phyloP scores from a whole-genome alignment of 495 filamentous ascomycete genomes.

The Rhypophila decipiens region DNA sequence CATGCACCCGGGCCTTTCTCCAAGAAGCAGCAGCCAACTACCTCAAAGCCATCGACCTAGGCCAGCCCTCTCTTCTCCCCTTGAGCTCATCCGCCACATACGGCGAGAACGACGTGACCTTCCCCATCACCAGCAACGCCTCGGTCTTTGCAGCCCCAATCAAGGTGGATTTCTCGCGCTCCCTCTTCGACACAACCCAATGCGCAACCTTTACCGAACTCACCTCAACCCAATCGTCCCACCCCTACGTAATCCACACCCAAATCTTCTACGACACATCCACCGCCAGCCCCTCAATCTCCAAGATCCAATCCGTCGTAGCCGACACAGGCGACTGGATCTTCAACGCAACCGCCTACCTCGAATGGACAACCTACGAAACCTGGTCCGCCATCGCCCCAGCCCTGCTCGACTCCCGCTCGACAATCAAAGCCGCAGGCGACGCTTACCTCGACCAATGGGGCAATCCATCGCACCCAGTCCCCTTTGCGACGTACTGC shows the following conservation, averaged over 20 bases:
- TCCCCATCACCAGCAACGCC: slow-evolving; percentile 27
- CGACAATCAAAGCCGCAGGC: slow-evolving; percentile 27
- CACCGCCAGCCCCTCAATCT: slow-evolving; percentile 19
- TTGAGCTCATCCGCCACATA: slow-evolving; percentile 21
- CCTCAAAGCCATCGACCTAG: slow-evolving; percentile 15
- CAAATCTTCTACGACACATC: slow-evolving; percentile 17
- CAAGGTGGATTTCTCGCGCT: slow-evolving; percentile 39
- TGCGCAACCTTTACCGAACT: slow-evolving; percentile 45
- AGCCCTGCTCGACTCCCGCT: slow-evolving; percentile 23
- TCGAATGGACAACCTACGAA: slow-evolving; percentile 26
- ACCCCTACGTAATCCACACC: slow-evolving; percentile 34
- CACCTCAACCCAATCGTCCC: slow-evolving; percentile 26
- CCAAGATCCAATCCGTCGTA: slow-evolving; percentile 30
- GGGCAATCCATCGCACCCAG: slow-evolving; percentile 16
- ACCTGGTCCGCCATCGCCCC: slow-evolving; percentile 30
- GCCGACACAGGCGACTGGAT: slow-evolving; percentile 33
- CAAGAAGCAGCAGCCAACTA: slow-evolving; percentile 21
- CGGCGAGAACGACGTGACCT: slow-evolving; percentile 27
- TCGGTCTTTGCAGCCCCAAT: slow-evolving; percentile 33
- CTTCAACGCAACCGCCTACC: slow-evolving; percentile 32
- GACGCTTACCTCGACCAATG: slow-evolving; percentile 34
- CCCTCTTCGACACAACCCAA: slow-evolving; percentile 34
- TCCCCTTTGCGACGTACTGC: slow-evolving; percentile 27
- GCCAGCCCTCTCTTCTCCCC: slow-evolving; percentile 6
- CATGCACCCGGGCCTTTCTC: slow-evolving; percentile 22